phyloP scores from a whole-genome alignment of 1,139 yeast genomes.

The Meyerozyma athensensis region DNA sequence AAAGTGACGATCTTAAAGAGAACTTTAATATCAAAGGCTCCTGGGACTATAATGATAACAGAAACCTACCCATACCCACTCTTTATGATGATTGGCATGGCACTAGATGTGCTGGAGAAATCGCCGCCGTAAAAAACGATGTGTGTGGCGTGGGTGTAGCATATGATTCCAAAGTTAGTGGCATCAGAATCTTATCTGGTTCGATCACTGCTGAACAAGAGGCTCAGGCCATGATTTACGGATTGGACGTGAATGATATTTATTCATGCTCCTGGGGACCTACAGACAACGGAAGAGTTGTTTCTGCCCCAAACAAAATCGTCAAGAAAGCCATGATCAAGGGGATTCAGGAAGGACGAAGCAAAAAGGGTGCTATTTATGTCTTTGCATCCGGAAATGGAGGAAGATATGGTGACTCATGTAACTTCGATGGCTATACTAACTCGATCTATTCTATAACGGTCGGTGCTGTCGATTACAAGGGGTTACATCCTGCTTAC shows the following conservation, averaged over 20 bases:
- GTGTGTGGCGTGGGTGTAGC: slow-evolving; percentile 96
- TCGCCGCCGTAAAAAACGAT: slow-evolving; percentile 84
- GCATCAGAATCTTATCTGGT: slow-evolving; percentile 83
- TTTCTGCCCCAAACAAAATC: slow-evolving; percentile 76
- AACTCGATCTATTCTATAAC: slow-evolving; percentile 94
- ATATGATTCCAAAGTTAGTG: slow-evolving; percentile 78
- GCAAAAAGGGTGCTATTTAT: slow-evolving; percentile 77
- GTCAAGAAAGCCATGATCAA: slow-evolving; percentile 79
- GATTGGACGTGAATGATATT: slow-evolving; percentile 77
- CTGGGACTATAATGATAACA: slow-evolving; percentile 87
- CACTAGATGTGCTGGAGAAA: slow-evolving; percentile 97
- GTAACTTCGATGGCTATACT: slow-evolving; percentile 97
- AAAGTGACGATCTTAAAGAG: slow-evolving; percentile 62
- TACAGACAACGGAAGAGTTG: slow-evolving; percentile 81
- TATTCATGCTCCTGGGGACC: slow-evolving; percentile 99
- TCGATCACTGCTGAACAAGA: slow-evolving; percentile 80
- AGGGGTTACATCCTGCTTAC: slow-evolving; percentile 81
- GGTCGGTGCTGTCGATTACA: slow-evolving; percentile 87
- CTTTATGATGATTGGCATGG: slow-evolving; percentile 90
- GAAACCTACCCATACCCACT: slow-evolving; percentile 72
- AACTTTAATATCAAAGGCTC: slow-evolving; percentile 74
- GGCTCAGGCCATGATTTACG: slow-evolving; percentile 82
- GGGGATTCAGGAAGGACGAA: slow-evolving; percentile 83
- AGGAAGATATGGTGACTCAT: slow-evolving; percentile 74
- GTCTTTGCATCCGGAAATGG: slow-evolving; percentile 99